Evolutionary conservation across 495 filamentous ascomycete species (phyloP), one percentile per base, ranked within the genome.

Genomic region (Xylaria sp.): DNA sequence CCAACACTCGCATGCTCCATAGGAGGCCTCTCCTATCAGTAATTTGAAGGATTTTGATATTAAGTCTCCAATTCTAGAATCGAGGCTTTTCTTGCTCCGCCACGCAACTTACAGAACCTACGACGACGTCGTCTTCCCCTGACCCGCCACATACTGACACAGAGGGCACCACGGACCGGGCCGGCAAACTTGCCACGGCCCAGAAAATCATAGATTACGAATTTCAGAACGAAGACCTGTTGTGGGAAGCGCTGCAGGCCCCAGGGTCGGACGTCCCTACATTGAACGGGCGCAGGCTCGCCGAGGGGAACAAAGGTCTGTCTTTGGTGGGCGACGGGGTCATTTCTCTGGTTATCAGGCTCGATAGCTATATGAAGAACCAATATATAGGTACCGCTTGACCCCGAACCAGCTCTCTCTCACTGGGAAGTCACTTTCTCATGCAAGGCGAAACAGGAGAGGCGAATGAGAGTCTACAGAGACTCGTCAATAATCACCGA

Each of bases 241-340:
- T 61, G 33, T 69, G 55, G 55, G 67, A 69, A 52, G 67, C 67
- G 8, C n/a, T 69, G 41, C 67, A 69, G 35, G 29, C 57, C 19
- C 31, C 57, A 1, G 40, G 52, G n/a, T 48, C 40, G 37, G 9
- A 46, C 48, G 17, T 35, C 24, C 19, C 66, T 8, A 1, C 3
- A 35, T 15, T 46, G 12, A 17, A 44, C 24, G 52, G 53, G 26
- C 37, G 26, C 26, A 31, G 2, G 19, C 40, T 68, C 8, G 11
- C 4, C 4, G 8, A 62, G 9, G 57, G 68, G 15, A 52, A 69
- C 68, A 62, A 55, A 40, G 9, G 31, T 3, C 33, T 62, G 9
- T 31, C 58, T 31, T 0, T 0, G 1, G 3, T 61, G 1, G 68
- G 68, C 55, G 68, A 69, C 35, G n/a, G 15, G 17, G 31, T 69